A percentile compares a stretch with the other conserved stretches of the same genome.
These are phyloP conservation scores for Podila minutissima DNA, from an alignment of 192 early-diverging fungal species.

Conservation along the genomic window DNA sequence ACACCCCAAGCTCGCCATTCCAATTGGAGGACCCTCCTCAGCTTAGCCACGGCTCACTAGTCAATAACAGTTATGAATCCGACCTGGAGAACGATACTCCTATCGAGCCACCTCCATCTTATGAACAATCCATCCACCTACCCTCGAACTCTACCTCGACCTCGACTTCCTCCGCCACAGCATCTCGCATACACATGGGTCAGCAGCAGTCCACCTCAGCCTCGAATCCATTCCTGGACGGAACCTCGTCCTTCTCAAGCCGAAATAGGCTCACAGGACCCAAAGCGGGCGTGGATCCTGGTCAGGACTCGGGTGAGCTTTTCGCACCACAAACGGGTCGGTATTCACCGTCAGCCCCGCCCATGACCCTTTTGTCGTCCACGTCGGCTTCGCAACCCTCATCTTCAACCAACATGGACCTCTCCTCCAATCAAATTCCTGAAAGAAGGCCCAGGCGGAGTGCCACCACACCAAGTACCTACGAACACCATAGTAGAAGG, in stretches of 20 bases:
- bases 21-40: neutral
- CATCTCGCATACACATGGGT: no score
- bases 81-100: neutral
- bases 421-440: no score
- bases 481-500: no score
- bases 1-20: neutral
- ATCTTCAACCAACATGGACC: neutral
- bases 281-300: no score
- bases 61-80: neutral
- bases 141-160: neutral
- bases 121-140: conserved; percentile 24
- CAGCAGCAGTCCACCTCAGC: neutral
- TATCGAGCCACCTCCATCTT: conserved; percentile 32
- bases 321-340: conserved; percentile 7
- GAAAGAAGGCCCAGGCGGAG: no score
- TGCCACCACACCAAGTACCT: no score
- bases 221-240: conserved; percentile 14
- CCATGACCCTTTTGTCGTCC: conserved; percentile 17
- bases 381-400: neutral
- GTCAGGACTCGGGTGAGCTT: neutral
- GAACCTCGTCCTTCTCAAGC: no score
- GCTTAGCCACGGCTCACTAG: neutral
- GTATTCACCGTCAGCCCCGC: conserved; percentile 30
- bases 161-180: neutral
- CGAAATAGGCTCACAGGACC: no score